Base-by-base conservation (phyloP, 2,329 filamentous ascomycete species). In the Scedosporium apiospermum region DNA sequence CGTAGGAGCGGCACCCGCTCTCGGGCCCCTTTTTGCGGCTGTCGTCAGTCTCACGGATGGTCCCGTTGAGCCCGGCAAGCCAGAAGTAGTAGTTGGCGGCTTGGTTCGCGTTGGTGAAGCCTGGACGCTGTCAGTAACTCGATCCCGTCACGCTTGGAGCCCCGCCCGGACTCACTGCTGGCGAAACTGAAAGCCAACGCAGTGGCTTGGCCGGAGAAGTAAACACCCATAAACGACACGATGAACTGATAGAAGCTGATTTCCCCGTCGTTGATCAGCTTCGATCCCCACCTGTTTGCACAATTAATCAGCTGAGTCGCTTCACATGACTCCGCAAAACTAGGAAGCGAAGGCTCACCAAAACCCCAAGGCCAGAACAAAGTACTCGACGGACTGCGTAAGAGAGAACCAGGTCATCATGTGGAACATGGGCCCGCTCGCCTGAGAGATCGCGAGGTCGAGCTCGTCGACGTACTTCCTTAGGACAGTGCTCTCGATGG, bases 11-110 rank as follows among this genome's bases (percentile, higher is more conserved):
- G 16, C 88, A 76, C 38, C 38, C 61, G 14, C 26, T 3, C 66
- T 0, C 71, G 68, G 16, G 72, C 68, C 4, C 73, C 70, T 63
- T 73, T 69, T 14, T 53, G n/a, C 3, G 49, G 51, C 58, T 62
- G 51, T 61, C 67, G 60, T 2, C 53, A 51, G 16, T 65, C 58
- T 0, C 61, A 58, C 2, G 61, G 60, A 12, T 62, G 38, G 1
- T 62, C 66, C 6, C 70, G 64, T 73, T 67, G 26, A 71, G 65
- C 6, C 70, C 63, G 34, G 71, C 66, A 6, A 76, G 71, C 23
- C 81, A 73, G 57, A 70, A 71, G 65, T 82, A 77, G 68, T 80
- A 80, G 71, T 80, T 81, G 53, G 78, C 78, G 3, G 78, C 77
- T 0, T 72, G 69, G 34, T 74, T 72, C 0, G 78, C 80, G 65